These are phyloP conservation scores for Cladosporium cucumerinum DNA, from an alignment of 2,329 filamentous ascomycete species.

Conservation along the genomic window DNA sequence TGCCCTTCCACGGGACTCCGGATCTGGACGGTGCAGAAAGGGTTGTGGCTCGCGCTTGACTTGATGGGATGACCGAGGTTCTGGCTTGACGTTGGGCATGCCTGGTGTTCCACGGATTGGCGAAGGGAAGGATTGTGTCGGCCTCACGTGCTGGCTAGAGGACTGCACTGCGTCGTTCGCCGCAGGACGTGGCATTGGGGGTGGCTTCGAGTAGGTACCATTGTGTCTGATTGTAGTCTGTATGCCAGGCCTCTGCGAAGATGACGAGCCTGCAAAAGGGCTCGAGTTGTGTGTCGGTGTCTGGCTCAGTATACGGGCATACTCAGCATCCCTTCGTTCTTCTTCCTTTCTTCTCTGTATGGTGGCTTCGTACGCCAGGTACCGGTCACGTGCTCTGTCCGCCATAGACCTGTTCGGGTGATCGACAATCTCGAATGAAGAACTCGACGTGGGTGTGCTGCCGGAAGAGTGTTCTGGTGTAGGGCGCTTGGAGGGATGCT, in stretches of 20 bases:
- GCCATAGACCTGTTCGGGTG: slow-evolving; percentile 9
- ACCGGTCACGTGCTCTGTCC: slow-evolving; percentile 17
- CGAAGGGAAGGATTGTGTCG: not conserved
- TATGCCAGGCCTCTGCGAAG: slow-evolving; percentile 23
- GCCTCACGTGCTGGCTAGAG: not conserved
- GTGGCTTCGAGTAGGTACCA: slow-evolving; percentile 27
- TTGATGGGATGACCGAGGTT: not conserved
- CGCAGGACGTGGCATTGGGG: slow-evolving; percentile 10
- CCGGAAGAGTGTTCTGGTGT: slow-evolving; percentile 30
- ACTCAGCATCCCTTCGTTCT: slow-evolving; percentile 25
- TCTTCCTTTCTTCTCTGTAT: slow-evolving; percentile 18
- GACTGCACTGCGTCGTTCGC: not conserved
- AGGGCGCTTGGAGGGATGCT: slow-evolving; percentile 28
- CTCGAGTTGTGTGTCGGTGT: slow-evolving; percentile 12
- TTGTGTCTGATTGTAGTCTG: slow-evolving; percentile 32
- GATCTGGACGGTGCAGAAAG: no score
- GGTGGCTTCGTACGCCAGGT: slow-evolving; percentile 19
- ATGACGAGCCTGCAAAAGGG: slow-evolving; percentile 20
- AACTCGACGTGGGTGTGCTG: slow-evolving; percentile 25
- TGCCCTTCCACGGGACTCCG: not conserved
- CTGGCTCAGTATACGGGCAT: slow-evolving; percentile 30
- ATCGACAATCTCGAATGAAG: slow-evolving; percentile 24
- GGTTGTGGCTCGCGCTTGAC: not conserved
- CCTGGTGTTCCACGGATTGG: not conserved
- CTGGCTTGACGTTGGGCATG: not conserved